Evolutionary conservation across 768 basidiomycete genomes (phyloP).

Genomic region (Tylopilus plumbeoviolaceoides): DNA sequence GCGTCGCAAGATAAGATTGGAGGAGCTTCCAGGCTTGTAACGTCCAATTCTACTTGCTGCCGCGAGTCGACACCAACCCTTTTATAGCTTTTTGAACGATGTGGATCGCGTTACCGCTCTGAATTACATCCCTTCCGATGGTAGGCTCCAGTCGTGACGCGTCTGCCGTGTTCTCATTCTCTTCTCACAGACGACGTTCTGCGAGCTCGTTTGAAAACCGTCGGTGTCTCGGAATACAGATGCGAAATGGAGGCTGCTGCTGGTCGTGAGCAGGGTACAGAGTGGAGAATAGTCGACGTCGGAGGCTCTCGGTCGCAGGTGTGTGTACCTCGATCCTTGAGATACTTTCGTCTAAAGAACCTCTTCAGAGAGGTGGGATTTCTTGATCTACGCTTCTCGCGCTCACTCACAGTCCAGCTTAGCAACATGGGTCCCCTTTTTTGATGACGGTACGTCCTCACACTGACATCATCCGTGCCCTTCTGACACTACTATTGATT

Average conservation of each 20-base stretch:
- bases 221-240: conserved; percentile 78
- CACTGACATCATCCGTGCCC: not conserved
- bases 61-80: not conserved
- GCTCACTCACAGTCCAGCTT: conserved; percentile 11
- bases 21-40: conserved; percentile 51
- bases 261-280: conserved; percentile 46
- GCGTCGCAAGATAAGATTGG: conserved; percentile 42
- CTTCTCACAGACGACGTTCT: conserved; percentile 45
- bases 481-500: not conserved
- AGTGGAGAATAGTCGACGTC: conserved; percentile 55
- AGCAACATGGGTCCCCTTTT: conserved; percentile 55
- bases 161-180: conserved; percentile 4
- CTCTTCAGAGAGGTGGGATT: conserved; percentile 33
- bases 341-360: conserved; percentile 3
- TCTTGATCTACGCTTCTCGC: not conserved
- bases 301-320: conserved; percentile 52
- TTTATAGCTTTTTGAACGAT: conserved; percentile 45
- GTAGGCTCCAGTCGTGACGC: conserved; percentile 20
- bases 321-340: conserved; percentile 14
- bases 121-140: conserved; percentile 45
- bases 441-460: conserved; percentile 41
- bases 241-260: conserved; percentile 71
- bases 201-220: conserved; percentile 51
- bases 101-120: conserved; percentile 44
- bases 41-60: conserved; percentile 3